Evolutionary conservation across 2,329 filamentous ascomycete genomes (phyloP).

Genomic region (Colletotrichum incanum): DNA sequence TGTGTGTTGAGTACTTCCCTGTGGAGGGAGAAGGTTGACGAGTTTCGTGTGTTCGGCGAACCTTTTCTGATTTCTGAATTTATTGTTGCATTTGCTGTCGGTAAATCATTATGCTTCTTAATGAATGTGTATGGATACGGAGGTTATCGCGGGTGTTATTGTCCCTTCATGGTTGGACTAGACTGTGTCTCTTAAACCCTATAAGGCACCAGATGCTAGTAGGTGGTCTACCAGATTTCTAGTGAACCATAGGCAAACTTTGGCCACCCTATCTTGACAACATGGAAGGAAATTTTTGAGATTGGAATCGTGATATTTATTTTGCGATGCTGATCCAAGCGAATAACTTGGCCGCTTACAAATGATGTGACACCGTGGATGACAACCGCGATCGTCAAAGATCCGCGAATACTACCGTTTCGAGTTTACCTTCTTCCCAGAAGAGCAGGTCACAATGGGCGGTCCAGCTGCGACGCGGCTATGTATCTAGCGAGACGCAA

Average conservation of each 20-base stretch:
- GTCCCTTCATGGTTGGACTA: neutral
- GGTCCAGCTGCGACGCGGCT: neutral
- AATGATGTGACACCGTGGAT: accelerated
- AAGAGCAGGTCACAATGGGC: neutral
- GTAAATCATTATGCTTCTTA: slow-evolving; percentile 9
- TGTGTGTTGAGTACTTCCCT: slow-evolving; percentile 24
- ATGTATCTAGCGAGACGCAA: neutral
- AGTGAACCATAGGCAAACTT: neutral
- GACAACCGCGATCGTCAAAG: neutral
- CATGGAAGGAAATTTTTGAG: no score
- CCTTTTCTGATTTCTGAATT: neutral
- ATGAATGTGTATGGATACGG: neutral
- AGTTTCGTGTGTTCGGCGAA: slow-evolving; percentile 5
- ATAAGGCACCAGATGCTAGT: neutral
- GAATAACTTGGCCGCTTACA: neutral
- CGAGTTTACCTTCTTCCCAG: neutral
- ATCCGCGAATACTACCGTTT: neutral
- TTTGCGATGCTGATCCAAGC: neutral
- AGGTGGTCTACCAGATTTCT: neutral
- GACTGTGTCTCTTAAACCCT: neutral
- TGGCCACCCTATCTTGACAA: no score
- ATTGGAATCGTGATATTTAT: neutral
- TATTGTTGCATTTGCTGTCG: neutral
- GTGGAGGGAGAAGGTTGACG: neutral
- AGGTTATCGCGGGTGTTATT: neutral